These are phyloP conservation scores for Pisolithus microcarpus DNA, from an alignment of 768 basidiomycete species.

Conservation along the genomic window DNA sequence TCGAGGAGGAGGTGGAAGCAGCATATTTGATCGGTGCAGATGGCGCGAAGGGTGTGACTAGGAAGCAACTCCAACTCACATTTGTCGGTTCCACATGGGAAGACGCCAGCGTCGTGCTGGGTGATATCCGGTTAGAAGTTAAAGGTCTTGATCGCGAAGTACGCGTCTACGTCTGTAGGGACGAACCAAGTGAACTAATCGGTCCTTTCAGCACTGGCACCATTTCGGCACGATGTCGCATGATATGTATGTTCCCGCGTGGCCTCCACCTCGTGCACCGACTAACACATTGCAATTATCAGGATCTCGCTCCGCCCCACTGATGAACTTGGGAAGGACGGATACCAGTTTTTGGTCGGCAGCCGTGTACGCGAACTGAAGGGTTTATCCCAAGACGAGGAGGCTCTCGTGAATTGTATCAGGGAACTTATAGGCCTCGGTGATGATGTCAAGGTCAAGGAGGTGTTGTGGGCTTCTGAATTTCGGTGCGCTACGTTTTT, in stretches of 20 bases:
- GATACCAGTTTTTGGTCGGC: constrained; percentile 11
- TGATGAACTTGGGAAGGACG: constrained; percentile 15
- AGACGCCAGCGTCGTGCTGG: constrained; percentile 22
- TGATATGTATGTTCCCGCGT: constrained; percentile 1
- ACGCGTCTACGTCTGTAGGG: background rate
- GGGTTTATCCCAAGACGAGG: constrained; percentile 12
- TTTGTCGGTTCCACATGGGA: constrained; percentile 36
- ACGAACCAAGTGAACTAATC: background rate
- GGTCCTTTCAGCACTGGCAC: constrained; percentile 17
- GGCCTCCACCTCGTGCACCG: background rate
- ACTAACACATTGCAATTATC: constrained; percentile 5
- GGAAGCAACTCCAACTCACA: constrained; percentile 34
- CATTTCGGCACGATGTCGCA: constrained; percentile 7
- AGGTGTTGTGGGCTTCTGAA: constrained; percentile 19
- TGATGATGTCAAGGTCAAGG: constrained; percentile 2
- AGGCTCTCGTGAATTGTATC: constrained; percentile 25
- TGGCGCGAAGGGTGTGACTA: constrained; percentile 28
- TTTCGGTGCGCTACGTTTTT: constrained; percentile 20
- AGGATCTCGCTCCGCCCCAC: constrained; percentile 7
- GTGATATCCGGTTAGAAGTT: constrained; percentile 28
- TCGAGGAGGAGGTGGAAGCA: constrained; percentile 19
- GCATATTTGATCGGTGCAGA: constrained; percentile 37
- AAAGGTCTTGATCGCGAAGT: constrained; percentile 27
- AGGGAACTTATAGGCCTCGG: constrained; percentile 16
- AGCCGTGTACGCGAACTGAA: constrained; percentile 7